Base-by-base conservation (phyloP, 371 early-diverging fungal species). In the Mortierella sp. region DNA sequence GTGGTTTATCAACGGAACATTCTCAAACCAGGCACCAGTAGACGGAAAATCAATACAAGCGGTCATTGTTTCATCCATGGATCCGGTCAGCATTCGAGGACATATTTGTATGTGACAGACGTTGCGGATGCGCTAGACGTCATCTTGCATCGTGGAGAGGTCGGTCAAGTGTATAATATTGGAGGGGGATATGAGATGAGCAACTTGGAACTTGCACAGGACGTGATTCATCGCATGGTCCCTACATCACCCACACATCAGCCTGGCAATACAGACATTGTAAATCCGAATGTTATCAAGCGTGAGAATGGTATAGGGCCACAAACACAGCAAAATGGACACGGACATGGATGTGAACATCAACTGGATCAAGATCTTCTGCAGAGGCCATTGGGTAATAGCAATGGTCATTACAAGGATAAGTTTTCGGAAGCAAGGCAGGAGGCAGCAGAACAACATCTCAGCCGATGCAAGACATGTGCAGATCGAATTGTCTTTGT, bases 101-200 rank as follows among this genome's bases (percentile, higher is more conserved):
- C 89, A 61, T 95, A 94, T 69, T 72, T 95, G 42, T 92, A 91
- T 81, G 93, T 88, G 1, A 82, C 88, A 0, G 95, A 95, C 80
- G 89, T 90, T 8, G 90, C 88, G 0, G 85, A 90, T 64, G 95
- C 94, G 12, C 80, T 95, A 49, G 88, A 90, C 57, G 64, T 86
- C 4, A 88, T 95, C 39, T 80, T 94, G 45, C 87, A 93, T 54
- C 80, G 83, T 19, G 90, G 90, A 7, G 61, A 79, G 28, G 69
- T 86, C 12, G 95, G 95, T 16, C 87, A 91, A 64, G 89, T 90
- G 13, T 95, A 95, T 82, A 95, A 95, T 76, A 93, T 95, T 55
- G 94, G 94, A 0, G 83, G 89, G 27, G 88, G 90, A 7, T 84
- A 84, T 60, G 95, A 95, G 65, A 83, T 94, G 23, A 84, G 90